phyloP scores from a whole-genome alignment of 83 land plant species.

The Diphasiastrum complanatum region DNA sequence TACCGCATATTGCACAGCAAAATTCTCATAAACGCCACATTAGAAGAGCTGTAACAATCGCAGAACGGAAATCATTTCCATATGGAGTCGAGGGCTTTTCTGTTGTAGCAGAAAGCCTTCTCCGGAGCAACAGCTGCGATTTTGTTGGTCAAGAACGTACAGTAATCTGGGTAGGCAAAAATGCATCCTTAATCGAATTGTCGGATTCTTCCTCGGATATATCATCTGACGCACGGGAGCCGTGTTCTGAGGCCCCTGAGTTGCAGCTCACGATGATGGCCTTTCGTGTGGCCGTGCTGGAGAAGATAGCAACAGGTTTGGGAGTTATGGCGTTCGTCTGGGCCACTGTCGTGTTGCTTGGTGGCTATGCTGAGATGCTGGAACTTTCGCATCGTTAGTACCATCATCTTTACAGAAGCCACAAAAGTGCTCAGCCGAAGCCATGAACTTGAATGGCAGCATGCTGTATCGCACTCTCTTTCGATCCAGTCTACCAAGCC shows the following conservation, averaged over 20 bases:
- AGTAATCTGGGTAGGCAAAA: no score
- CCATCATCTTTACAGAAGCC: conserved; percentile 65
- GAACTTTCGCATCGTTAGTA: conserved; percentile 73
- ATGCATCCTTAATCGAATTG: no score
- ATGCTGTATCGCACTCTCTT: conserved; percentile 46
- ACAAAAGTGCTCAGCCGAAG: conserved; percentile 62
- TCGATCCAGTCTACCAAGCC: conserved; percentile 23
- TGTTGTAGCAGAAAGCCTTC: no score
- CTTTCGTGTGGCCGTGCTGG: conserved; percentile 54
- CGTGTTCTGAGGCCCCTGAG: conserved; percentile 69
- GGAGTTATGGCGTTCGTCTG: conserved; percentile 70
- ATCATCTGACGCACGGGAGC: no score
- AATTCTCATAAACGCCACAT: no score
- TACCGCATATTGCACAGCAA: no score
- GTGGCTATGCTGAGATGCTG: conserved; percentile 61
- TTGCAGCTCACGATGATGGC: conserved; percentile 63
- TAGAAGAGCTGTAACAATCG: no score
- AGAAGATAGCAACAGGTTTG: conserved; percentile 45
- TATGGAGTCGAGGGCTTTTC: no score
- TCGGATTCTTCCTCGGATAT: no score
- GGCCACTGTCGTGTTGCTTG: conserved; percentile 89
- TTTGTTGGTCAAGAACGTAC: no score
- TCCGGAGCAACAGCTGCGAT: no score
- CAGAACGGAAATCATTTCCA: no score
- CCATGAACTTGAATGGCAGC: conserved; percentile 94